These are phyloP conservation scores for Colletotrichum liaoningense DNA, from an alignment of 2,329 filamentous ascomycete species.

Conservation along the genomic window DNA sequence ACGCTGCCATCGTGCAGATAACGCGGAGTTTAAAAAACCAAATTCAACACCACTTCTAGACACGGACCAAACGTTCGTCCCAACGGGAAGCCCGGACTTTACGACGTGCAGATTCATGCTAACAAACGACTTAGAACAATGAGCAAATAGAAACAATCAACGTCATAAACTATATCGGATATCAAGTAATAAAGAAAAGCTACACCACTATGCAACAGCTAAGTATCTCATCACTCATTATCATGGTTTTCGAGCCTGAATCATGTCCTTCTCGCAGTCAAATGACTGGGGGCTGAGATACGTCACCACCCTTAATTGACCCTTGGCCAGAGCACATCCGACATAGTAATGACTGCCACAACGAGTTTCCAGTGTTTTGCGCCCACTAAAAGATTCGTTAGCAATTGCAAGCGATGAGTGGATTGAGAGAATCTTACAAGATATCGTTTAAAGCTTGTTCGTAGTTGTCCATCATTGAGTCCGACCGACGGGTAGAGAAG, in stretches of 20 bases:
- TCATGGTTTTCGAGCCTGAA: slow-evolving; percentile 2
- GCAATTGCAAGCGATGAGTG: neutral
- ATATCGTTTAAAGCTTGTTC: slow-evolving; percentile 28
- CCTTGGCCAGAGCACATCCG: slow-evolving; percentile 27
- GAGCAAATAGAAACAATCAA: neutral
- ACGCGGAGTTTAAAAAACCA: neutral
- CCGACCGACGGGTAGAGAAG: slow-evolving; percentile 26
- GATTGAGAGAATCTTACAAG: slow-evolving; percentile 13
- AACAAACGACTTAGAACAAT: neutral
- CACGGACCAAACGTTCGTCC: neutral
- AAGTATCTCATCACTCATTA: neutral
- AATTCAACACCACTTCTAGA: neutral
- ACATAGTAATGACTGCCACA: slow-evolving; percentile 34
- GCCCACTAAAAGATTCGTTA: slow-evolving; percentile 9
- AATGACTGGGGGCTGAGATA: slow-evolving; percentile 33
- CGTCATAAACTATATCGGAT: neutral
- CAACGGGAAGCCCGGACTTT: neutral
- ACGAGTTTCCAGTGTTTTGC: slow-evolving; percentile 23
- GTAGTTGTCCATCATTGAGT: slow-evolving; percentile 33
- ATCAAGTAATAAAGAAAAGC: neutral
- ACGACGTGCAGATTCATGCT: neutral
- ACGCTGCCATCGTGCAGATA: neutral
- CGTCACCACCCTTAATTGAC: slow-evolving; percentile 30
- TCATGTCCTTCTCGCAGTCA: slow-evolving; percentile 27
- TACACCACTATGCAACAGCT: too few species aligned